A percentile compares a stretch with the other conserved stretches of the same genome.
Conservation (phyloP, 2,329 filamentous ascomycete genomes). For the Huntiella moniliformis region DNA sequence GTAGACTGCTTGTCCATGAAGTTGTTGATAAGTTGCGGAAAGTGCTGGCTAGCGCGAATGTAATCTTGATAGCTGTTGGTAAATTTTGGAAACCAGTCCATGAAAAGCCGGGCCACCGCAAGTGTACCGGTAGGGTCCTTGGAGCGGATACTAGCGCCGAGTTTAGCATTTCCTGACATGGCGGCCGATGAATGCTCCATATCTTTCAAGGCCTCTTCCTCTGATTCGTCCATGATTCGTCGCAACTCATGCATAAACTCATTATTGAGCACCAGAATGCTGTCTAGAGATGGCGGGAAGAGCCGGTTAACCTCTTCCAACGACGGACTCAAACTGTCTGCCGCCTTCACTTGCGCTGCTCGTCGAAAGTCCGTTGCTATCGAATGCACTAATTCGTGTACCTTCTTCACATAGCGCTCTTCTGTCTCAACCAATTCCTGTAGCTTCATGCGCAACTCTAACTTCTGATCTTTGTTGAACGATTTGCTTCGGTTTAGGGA, state of each 20-base stretch:
- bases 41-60: conserved; percentile 74
- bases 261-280: conserved; percentile 66
- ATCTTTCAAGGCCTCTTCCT: conserved; percentile 60
- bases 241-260: conserved; percentile 62
- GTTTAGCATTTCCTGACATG: conserved; percentile 22
- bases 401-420: conserved; percentile 76
- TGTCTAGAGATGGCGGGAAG: conserved; percentile 64
- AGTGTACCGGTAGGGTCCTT: conserved; percentile 63
- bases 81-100: conserved; percentile 88
- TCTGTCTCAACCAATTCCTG: conserved; percentile 84
- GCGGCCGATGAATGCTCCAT: conserved; percentile 39
- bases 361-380: conserved; percentile 65
- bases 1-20: conserved; percentile 68
- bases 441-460: conserved; percentile 72
- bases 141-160: conserved; percentile 25
- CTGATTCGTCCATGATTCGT: conserved; percentile 61
- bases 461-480: conserved; percentile 66
- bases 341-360: conserved; percentile 39
- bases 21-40: conserved; percentile 60
- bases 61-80: conserved; percentile 84
- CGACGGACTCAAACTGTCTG: conserved; percentile 50
- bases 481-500: conserved; percentile 59
- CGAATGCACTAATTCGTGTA: conserved; percentile 64
- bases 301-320: conserved; percentile 54
- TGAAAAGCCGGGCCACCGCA: conserved; percentile 59